A percentile compares a stretch with the other conserved stretches of the same genome.
These are phyloP conservation scores for Suillus plorans DNA, from an alignment of 768 basidiomycete genomes.

Conservation along the genomic window DNA sequence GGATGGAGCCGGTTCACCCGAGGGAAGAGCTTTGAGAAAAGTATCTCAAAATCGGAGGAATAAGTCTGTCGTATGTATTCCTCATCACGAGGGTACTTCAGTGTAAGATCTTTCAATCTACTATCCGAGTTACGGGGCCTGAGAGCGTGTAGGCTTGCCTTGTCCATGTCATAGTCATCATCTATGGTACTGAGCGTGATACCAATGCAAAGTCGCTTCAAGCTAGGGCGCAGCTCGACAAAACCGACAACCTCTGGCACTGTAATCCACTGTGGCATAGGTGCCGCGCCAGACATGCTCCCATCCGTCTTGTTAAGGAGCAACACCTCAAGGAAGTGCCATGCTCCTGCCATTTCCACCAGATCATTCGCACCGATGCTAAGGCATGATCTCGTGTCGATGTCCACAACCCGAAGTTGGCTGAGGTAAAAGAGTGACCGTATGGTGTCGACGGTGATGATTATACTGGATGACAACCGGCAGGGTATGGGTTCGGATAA, in stretches of 20 bases:
- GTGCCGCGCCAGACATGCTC: neutral
- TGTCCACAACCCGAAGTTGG: constrained; percentile 32
- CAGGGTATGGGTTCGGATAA: neutral
- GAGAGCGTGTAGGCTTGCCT: neutral
- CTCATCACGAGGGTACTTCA: neutral
- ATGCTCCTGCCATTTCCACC: constrained; percentile 41
- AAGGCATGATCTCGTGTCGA: constrained; percentile 28
- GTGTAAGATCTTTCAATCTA: neutral
- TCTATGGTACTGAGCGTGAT: neutral
- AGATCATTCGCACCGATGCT: constrained; percentile 40
- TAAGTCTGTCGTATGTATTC: neutral
- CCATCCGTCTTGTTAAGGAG: constrained; percentile 33
- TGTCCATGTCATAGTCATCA: neutral
- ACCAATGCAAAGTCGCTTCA: neutral
- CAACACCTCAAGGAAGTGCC: constrained; percentile 44
- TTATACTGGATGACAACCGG: neutral
- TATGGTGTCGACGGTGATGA: constrained; percentile 23
- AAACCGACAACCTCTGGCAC: neutral
- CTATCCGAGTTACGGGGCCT: neutral
- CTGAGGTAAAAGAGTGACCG: constrained; percentile 35
- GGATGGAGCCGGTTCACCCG: neutral
- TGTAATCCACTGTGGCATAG: neutral
- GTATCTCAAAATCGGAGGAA: neutral
- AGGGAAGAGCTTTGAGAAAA: neutral
- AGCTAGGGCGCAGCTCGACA: neutral